Percentiles rank a stretch among this genome's conserved stretches.
phyloP scores from a whole-genome alignment of 2,329 filamentous ascomycete genomes.

The Cladosporium sp. region DNA sequence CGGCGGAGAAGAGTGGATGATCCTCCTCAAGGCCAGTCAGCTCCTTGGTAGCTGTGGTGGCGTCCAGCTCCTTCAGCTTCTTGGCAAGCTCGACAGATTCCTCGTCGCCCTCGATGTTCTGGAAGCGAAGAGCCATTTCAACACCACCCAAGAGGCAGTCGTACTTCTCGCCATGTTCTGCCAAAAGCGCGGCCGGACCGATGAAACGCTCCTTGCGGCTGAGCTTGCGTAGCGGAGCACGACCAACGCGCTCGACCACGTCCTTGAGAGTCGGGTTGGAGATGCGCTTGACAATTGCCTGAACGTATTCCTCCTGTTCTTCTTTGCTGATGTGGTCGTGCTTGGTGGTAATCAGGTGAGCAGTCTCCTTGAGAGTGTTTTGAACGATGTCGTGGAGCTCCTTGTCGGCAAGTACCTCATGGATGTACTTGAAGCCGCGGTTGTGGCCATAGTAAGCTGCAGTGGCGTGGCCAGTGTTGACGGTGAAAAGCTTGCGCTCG shows the following conservation, averaged over 20 bases:
- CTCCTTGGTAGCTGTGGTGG: slow-evolving; percentile 72
- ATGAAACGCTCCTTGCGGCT: slow-evolving; percentile 95
- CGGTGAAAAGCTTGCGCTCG: slow-evolving; percentile 98
- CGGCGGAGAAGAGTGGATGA: slow-evolving; percentile 72
- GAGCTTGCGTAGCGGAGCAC: slow-evolving; percentile 89
- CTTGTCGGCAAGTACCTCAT: slow-evolving; percentile 79
- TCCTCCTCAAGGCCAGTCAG: slow-evolving; percentile 74
- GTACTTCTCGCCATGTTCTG: slow-evolving; percentile 71
- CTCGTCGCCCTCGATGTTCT: slow-evolving; percentile 86
- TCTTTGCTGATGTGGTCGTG: slow-evolving; percentile 66
- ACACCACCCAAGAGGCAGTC: slow-evolving; percentile 73
- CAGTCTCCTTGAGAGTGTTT: slow-evolving; percentile 78
- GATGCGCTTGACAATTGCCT: slow-evolving; percentile 89
- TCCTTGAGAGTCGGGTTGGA: slow-evolving; percentile 92
- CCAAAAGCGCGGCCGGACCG: slow-evolving; percentile 82
- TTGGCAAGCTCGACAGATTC: slow-evolving; percentile 82
- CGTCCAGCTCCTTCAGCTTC: slow-evolving; percentile 70
- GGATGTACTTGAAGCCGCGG: slow-evolving; percentile 79
- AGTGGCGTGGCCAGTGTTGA: slow-evolving; percentile 96
- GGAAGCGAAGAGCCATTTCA: slow-evolving; percentile 92
- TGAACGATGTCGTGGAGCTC: slow-evolving; percentile 76
- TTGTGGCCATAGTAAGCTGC: slow-evolving; percentile 94
- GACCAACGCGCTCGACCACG: slow-evolving; percentile 89
- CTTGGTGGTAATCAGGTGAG: slow-evolving; percentile 79
- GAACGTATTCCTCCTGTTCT: slow-evolving; percentile 81